A percentile compares a stretch with the other conserved stretches of the same genome.
Evolutionary conservation across 2,329 filamentous ascomycete genomes (phyloP).

Genomic region (Amphichorda felina): DNA sequence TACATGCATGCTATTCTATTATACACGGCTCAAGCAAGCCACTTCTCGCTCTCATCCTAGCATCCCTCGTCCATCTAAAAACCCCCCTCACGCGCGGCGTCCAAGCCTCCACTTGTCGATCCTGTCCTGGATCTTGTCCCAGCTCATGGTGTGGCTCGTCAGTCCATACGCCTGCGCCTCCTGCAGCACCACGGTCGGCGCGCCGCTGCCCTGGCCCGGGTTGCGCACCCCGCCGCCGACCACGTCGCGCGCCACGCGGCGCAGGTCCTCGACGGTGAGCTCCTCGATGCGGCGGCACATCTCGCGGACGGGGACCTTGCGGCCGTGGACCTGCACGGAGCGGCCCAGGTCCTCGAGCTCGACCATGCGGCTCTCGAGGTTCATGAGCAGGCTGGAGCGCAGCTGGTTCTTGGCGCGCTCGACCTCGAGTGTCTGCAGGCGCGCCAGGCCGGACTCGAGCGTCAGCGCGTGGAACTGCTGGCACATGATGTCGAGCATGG

Average conservation of each 20-base stretch:
- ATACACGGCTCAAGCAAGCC: too few species aligned
- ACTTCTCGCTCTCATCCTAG: too few species aligned
- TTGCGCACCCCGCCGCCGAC: slow-evolving; percentile 70
- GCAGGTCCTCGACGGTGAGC: slow-evolving; percentile 68
- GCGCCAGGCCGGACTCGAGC: slow-evolving; percentile 59
- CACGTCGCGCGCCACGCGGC: slow-evolving; percentile 68
- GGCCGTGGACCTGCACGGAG: slow-evolving; percentile 93
- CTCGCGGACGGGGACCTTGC: slow-evolving; percentile 81
- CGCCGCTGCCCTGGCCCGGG: slow-evolving; percentile 64
- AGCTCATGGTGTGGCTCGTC: slow-evolving; percentile 56
- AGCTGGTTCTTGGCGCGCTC: slow-evolving; percentile 95
- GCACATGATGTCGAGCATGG: slow-evolving; percentile 94
- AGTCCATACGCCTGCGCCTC: slow-evolving; percentile 69
- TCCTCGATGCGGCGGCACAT: slow-evolving; percentile 84
- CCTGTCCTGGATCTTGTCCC: slow-evolving; percentile 82
- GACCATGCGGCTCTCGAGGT: slow-evolving; percentile 93
- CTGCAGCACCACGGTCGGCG: slow-evolving; percentile 89
- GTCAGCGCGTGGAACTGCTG: slow-evolving; percentile 74
- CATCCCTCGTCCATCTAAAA: neutral
- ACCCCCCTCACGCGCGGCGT: slow-evolving; percentile 1
- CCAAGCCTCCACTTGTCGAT: slow-evolving; percentile 76
- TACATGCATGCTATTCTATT: too few species aligned
- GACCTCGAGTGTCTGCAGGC: slow-evolving; percentile 67
- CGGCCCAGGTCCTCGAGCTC: slow-evolving; percentile 91
- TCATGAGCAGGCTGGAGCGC: slow-evolving; percentile 84